phyloP scores from a whole-genome alignment of 352 stramenopile species.

The Phytophthora tubulina region DNA sequence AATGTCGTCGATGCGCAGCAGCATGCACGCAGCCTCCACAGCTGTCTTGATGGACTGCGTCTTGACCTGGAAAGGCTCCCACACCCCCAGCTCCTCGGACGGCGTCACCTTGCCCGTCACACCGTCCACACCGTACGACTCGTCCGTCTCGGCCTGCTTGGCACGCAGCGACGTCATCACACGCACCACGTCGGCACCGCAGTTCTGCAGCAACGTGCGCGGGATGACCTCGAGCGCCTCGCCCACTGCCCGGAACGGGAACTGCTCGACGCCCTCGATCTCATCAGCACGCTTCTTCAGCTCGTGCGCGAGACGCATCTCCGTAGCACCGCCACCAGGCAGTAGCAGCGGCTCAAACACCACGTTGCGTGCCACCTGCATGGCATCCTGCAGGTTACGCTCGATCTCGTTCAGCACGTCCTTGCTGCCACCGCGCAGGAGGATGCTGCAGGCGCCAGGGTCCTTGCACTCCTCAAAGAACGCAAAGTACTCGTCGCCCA shows the following conservation, averaged over 20 bases:
- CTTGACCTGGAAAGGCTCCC: constrained; percentile 99
- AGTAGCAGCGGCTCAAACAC: constrained; percentile 98
- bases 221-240: constrained; percentile 99
- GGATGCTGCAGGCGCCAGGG: constrained; percentile 98
- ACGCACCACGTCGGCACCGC: constrained; percentile 98
- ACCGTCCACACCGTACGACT: constrained; percentile 82
- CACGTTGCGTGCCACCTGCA: constrained; percentile 99
- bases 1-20: constrained; percentile 99
- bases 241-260: constrained; percentile 97
- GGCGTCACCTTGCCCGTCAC: constrained; percentile 93
- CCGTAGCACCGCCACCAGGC: constrained; percentile 95
- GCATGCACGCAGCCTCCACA: constrained; percentile 98
- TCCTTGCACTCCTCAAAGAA: constrained; percentile 99
- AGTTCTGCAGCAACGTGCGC: constrained; percentile 99
- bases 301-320: constrained; percentile 98
- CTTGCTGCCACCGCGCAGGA: constrained; percentile 98
- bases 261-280: constrained; percentile 97
- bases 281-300: constrained; percentile 92
- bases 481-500: constrained; percentile 97
- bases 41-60: constrained; percentile 99
- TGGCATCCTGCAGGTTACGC: constrained; percentile 99
- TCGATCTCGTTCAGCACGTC: constrained; percentile 99
- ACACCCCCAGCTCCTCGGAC: constrained; percentile 97
- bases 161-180: constrained; percentile 97
- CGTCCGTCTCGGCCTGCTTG: constrained; percentile 91